Base-by-base conservation (phyloP, 176 grass and related monocot species). In the Canna indica region DNA sequence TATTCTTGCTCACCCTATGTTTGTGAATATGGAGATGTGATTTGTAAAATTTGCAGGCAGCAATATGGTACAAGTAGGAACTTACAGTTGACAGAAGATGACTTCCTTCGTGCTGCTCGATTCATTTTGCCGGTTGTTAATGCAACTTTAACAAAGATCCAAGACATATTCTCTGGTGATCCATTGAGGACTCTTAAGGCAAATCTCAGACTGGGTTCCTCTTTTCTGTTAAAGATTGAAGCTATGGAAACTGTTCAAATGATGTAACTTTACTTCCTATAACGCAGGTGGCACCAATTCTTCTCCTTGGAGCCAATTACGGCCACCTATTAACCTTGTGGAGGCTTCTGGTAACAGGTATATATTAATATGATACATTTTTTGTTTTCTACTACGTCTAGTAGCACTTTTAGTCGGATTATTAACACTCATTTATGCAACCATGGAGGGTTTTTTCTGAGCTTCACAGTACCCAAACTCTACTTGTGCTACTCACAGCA, bases 391-490 rank as follows among this genome's bases (percentile, higher is more conserved):
- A n/a, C n/a, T n/a, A n/a, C n/a, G n/a, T n/a, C n/a, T n/a, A n/a
- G n/a, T n/a, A n/a, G n/a, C n/a, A n/a, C n/a, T n/a, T n/a, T n/a
- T n/a, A n/a, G n/a, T n/a, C n/a, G n/a, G n/a, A n/a, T n/a, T n/a
- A 17, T 14, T 20, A 67, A 25, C 69, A 73, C 4, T 74, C 74
- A 9, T 73, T 47, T 78, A 47, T 53, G 68, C 47, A 28, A 35
- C 9, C 77, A 80, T 70, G 33, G 82, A 99, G 94, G 86, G 1
- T 93, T 99, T 68, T 93, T 99, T 82, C 59, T 78, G 44, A 83
- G 86, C 56, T 99, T 99, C 80, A 93, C 94, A 46, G n/a, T 87
- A 28, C 89, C 94, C 36, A 99, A 86, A 73, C 69, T 93, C 56
- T 99, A 90, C 61, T 73, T 47, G 44, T 75, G 77, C 69, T 90